Evolutionary conservation across 139 green algal genomes (phyloP).

Genomic region (Chlamydomonas asymmetrica): DNA sequence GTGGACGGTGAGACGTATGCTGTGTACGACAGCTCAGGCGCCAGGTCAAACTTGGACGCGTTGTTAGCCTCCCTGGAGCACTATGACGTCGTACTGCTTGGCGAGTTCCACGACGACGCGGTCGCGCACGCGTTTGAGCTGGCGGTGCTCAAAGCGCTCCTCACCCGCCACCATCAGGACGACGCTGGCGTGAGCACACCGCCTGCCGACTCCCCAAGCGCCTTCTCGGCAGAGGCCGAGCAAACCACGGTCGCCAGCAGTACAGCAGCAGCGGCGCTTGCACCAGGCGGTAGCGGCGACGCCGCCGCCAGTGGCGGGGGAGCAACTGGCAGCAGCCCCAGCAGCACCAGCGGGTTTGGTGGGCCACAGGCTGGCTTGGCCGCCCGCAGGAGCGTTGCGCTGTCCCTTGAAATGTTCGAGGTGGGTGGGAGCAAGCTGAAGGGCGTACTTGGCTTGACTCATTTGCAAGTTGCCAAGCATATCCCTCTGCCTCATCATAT

Average conservation of each 20-base stretch:
- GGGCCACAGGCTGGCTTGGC: background rate
- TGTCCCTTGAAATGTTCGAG: constrained; percentile 65
- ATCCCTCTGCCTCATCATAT: too few relatives aligned
- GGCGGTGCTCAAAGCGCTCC: too few relatives aligned
- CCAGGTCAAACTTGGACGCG: background rate
- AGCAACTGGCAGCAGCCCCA: too few relatives aligned
- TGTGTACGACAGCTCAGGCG: constrained; percentile 10
- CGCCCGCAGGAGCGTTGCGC: constrained; percentile 10
- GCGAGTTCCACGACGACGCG: constrained; percentile 47
- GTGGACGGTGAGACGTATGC: constrained; percentile 1
- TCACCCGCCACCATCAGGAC: too few relatives aligned
- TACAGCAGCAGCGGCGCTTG: background rate
- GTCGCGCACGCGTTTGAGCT: constrained; percentile 43
- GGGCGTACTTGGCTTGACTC: too few relatives aligned
- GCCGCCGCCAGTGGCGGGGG: background rate
- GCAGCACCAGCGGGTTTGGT: background rate
- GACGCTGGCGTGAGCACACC: too few relatives aligned
- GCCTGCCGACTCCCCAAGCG: too few relatives aligned
- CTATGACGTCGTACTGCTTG: constrained; percentile 44
- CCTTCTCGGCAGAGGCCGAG: too few relatives aligned
- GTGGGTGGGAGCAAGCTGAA: too few relatives aligned
- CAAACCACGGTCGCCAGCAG: too few relatives aligned
- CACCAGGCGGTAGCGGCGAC: background rate
- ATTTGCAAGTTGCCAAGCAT: too few relatives aligned
- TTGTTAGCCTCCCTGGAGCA: constrained; percentile 5